Evolutionary conservation across 495 filamentous ascomycete species (phyloP), one percentile per base, ranked within the genome.

Genomic region (Aspergillus kassunensis): DNA sequence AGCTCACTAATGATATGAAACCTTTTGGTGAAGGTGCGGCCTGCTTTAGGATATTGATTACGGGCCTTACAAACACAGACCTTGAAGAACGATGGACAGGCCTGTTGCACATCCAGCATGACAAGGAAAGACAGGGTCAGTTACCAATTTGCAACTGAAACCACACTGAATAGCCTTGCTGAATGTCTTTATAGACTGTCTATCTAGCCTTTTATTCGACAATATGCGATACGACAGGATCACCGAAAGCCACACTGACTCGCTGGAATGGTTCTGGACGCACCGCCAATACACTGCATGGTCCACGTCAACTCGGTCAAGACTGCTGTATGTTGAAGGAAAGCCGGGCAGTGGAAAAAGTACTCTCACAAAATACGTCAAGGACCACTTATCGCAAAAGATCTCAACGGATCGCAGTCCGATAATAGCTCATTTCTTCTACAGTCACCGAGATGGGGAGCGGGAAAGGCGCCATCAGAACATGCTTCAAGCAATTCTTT

Each of bases 321-420:
- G 41, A 19, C 41, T 53, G 4, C 25, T 53, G 7, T 53, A 53
- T 10, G 7, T 53, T 27, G 40, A 53, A 23, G 51, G 51, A 15
- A 53, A 53, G 15, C 51, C 51, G 0, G 51, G 41, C 1, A 53
- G 51, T 29, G 51, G 51, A 16, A 53, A 53, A 16, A 53, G 51
- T 29, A 53, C 51, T 3, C 10, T 53, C 18, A 39, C 51, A 0
- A 45, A 46, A 33, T 46, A 53, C 31, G 39, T 46, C 16, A 13
- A 29, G 6, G 15, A 40, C 4, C 33, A 44, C 23, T 6, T 46
- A 11, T 25, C 25, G 6, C 5, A 39, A 2, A 16, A 25, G 1
- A 25, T 36, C 19, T 6, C 42, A 19, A 7, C 3, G 12, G n/a
- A 29, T 11, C 19, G 30, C 4, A 16, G 16, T 0, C 27, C 41